Evolutionary conservation across 2,329 filamentous ascomycete genomes (phyloP), one percentile per base, ranked within the genome.

Genomic region (Cladosporium sp.): DNA sequence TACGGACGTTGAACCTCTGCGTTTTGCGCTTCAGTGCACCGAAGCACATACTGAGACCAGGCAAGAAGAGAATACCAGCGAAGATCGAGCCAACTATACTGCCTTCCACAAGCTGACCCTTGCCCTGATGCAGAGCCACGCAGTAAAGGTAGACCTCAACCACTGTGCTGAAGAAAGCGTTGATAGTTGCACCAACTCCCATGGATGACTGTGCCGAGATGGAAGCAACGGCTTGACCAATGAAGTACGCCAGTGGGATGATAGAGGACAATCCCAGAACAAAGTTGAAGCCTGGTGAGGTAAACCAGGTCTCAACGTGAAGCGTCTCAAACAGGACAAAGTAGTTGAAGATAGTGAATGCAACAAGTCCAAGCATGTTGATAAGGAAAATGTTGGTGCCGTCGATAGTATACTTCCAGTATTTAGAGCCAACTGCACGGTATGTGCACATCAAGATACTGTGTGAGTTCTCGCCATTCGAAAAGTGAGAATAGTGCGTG

Each of bases 401-500:
- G 70, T 99, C 94, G 58, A 99, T 81, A 3, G 94, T 99, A 75
- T 99, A 99, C 76, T 99, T 99, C 93, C 95, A 99, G 78, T 99
- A 99, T 73, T 93, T 93, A 64, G 86, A 80, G 12, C 94, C 94
- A 12, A 95, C 93, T 42, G 94, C 94, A 58, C 95, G 89, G 75
- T 99, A 99, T 5, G 94, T 99, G 80, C 94, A 99, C 34, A 99
- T 81, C 17, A 99, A 79, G 60, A 99, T 93, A 10, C 92, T 93
- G 56, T 53, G 47, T 13, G 47, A 53, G 15, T 65, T 66, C 28
- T 65, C 63, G 15, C 22, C 20, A 48, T 89, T 88, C 13, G 37
- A 19, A 45, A 91, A 88, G 57, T 92, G 87, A 24, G 89, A 85
- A 67, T 88, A 89, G 58, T 85, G 82, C 57, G 84, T 85, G 70